Base-by-base conservation (phyloP, 1,284 basidiomycete species). In the Neonothopanus nambi region DNA sequence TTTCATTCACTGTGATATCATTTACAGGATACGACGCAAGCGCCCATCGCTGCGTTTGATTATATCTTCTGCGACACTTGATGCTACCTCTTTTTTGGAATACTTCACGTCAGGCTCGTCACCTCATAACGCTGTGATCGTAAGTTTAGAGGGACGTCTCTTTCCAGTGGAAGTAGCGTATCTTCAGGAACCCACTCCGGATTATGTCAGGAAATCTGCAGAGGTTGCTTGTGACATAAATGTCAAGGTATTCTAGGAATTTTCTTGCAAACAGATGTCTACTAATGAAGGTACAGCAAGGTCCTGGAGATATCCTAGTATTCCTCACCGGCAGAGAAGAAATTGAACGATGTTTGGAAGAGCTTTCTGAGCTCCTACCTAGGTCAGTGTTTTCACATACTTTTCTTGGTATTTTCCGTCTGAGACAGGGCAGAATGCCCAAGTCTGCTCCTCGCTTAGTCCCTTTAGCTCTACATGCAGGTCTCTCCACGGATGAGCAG, bases 291-390 rank as follows among this genome's bases (percentile, higher is more conserved):
- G 49, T 30, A 24, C 57, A 86, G 76, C 83, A 89, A 74, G 81
- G 84, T 62, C 78, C 84, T 1, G 96, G 96, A 0, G 95, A 98
- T 69, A 83, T 99, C 38, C 80, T 99, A 11, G 85, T 98, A 3
- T 99, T 99, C 67, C 69, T 98, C 44, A 95, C 97, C 0, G 95
- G 97, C n/a, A 80, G 96, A 52, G 96, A 99, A 63, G 97, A 99
- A 65, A 99, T 99, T 47, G 94, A 99, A 42, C 76, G 81, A 28
- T 95, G 89, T 54, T 69, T 97, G 7, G 90, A 96, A 62, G 82
- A 85, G 50, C 74, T 98, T 1, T 75, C 88, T 0, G 95, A 98
- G 61, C 75, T 89, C 50, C 67, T 91, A 37, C 82, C 90, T 43
- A 82, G 80, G 92, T 93, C 61, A 58, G 82, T 75, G 44, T 23